Conservation (phyloP, 495 filamentous ascomycete species). For the Penicillium lividum region DNA sequence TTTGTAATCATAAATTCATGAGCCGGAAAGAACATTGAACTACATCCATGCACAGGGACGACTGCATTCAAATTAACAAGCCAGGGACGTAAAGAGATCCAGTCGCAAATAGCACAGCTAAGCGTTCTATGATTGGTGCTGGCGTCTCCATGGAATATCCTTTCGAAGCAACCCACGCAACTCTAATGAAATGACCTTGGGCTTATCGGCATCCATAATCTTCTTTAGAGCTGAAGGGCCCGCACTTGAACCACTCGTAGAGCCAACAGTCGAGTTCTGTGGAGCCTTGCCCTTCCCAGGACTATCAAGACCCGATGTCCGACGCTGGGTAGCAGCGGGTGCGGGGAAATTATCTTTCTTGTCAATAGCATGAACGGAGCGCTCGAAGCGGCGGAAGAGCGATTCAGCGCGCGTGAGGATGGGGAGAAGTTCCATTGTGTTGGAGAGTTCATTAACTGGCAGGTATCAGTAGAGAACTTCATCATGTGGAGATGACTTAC, state of each 20-base stretch:
- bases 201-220: slow-evolving; percentile 35
- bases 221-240: slow-evolving; percentile 21
- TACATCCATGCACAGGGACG: background rate
- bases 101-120: background rate
- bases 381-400: slow-evolving; percentile 83
- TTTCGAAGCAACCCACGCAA: slow-evolving; percentile 72
- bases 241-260: slow-evolving; percentile 29
- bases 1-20: background rate
- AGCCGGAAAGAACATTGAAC: background rate
- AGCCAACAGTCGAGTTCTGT: slow-evolving; percentile 25
- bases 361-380: slow-evolving; percentile 84
- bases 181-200: slow-evolving; percentile 78
- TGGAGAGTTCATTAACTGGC: slow-evolving; percentile 85
- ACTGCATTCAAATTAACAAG: no score
- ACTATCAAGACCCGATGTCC: slow-evolving; percentile 23
- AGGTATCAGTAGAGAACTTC: background rate
- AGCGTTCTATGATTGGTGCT: slow-evolving; percentile 9
- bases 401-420: slow-evolving; percentile 85
- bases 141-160: slow-evolving; percentile 54
- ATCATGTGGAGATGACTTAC: slow-evolving; percentile 49
- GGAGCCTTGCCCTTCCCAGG: slow-evolving; percentile 39
- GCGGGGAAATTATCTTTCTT: slow-evolving; percentile 80
- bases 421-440: slow-evolving; percentile 83
- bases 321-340: slow-evolving; percentile 56
- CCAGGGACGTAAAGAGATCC: no score